A percentile compares a stretch with the other conserved stretches of the same genome.
Conservation (phyloP, 2,329 filamentous ascomycete genomes). For the Xylaria sp. region DNA sequence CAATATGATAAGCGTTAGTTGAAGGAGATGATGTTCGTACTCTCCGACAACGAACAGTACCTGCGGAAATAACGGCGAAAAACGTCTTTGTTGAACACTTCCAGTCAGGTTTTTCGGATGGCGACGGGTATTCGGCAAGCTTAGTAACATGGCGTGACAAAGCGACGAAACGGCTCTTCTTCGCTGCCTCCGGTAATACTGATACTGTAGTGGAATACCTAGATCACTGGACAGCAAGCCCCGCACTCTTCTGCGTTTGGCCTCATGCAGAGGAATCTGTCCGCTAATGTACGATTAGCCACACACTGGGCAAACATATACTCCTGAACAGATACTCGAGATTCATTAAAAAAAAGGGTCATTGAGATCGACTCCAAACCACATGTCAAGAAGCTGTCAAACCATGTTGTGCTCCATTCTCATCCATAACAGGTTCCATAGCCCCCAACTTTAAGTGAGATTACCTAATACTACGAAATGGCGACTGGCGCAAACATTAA, state of each 20-base stretch:
- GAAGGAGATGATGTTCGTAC: neutral
- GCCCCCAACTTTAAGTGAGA: neutral
- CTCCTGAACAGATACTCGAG: neutral
- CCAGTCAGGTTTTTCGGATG: too few relatives aligned
- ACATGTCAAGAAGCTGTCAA: neutral
- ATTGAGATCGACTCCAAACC: neutral
- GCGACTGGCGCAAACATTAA: neutral
- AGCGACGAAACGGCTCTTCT: neutral
- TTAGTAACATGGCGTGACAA: neutral
- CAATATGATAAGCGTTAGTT: neutral
- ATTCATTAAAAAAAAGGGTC: neutral
- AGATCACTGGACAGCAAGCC: neutral
- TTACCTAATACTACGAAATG: neutral
- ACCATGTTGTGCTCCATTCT: neutral
- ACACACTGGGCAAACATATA: neutral
- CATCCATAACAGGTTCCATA: neutral
- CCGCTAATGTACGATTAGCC: neutral
- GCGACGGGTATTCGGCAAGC: neutral
- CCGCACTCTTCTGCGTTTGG: neutral
- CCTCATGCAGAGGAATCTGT: constrained; percentile 6
- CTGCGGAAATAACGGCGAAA: constrained; percentile 5
- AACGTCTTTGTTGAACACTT: neutral
- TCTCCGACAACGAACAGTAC: neutral
- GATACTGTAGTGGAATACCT: neutral
- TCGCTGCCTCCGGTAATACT: neutral